A percentile compares a stretch with the other conserved stretches of the same genome.
Conservation (phyloP, 305 asterid genomes). For the Fraxinus velutina region DNA sequence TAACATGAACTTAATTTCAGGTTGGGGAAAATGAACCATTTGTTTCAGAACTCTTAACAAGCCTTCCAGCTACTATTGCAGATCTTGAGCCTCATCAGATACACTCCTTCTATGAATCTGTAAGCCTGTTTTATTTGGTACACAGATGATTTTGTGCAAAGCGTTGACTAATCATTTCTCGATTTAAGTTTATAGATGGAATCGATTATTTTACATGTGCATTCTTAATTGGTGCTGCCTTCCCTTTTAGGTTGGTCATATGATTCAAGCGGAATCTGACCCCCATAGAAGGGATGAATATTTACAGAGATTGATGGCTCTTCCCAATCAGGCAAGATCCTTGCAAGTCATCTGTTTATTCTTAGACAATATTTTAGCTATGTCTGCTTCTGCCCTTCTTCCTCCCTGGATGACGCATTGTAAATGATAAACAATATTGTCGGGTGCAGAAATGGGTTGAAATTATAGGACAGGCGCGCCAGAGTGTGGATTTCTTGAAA, state of each 20-base stretch:
- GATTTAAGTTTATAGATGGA: background rate
- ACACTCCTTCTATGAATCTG: conserved; percentile 95
- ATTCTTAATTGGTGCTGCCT: conserved; percentile 13
- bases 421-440: conserved; percentile 30
- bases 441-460: conserved; percentile 89
- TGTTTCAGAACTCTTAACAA: conserved; percentile 85
- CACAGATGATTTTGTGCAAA: background rate
- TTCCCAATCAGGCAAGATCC: conserved; percentile 78
- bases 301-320: conserved; percentile 84
- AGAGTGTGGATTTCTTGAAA: conserved; percentile 81
- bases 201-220: background rate
- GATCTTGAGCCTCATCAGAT: conserved; percentile 98
- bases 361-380: background rate
- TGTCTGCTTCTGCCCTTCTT: background rate
- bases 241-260: conserved; percentile 68
- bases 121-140: conserved; percentile 36
- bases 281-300: conserved; percentile 86
- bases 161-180: background rate
- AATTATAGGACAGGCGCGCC: conserved; percentile 88
- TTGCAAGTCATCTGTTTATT: conserved; percentile 6
- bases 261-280: conserved; percentile 94
- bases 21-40: conserved; percentile 96
- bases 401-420: background rate
- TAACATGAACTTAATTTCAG: conserved; percentile 40
- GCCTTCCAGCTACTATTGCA: conserved; percentile 73